phyloP scores from a whole-genome alignment of 176 grass and related monocot genomes.

The Aegilops speltoides region DNA sequence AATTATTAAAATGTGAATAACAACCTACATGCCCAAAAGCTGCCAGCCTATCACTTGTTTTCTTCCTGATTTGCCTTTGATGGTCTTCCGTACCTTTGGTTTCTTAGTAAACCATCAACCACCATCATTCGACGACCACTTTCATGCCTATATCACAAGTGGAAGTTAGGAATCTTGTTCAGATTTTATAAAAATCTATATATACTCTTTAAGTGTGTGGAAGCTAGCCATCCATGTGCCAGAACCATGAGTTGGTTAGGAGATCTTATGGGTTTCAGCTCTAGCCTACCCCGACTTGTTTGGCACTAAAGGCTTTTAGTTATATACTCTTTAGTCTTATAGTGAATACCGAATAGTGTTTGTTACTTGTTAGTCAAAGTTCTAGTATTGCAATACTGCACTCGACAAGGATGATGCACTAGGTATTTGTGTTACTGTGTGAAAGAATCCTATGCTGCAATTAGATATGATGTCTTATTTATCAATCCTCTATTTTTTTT shows the following conservation, averaged over 20 bases:
- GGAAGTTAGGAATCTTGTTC: neutral
- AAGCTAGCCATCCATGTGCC: no score
- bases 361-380: neutral
- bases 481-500: neutral
- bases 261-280: no score
- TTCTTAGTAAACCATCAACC: neutral
- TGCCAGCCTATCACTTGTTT: neutral
- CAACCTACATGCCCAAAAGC: neutral
- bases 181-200: neutral
- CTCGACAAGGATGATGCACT: neutral
- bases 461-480: neutral
- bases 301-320: no score
- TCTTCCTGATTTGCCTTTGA: neutral
- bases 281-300: no score
- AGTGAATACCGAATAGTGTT: neutral
- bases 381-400: neutral
- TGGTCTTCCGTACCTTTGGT: conserved; percentile 6
- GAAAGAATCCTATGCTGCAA: neutral
- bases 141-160: neutral
- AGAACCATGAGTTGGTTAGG: no score
- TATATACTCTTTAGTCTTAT: neutral
- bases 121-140: neutral
- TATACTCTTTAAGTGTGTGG: no score
- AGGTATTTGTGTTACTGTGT: neutral
- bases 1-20: neutral